Evolutionary conservation across 768 basidiomycete species (phyloP), one percentile per base, ranked within the genome.

Genomic region (Favolaschia claudopus): DNA sequence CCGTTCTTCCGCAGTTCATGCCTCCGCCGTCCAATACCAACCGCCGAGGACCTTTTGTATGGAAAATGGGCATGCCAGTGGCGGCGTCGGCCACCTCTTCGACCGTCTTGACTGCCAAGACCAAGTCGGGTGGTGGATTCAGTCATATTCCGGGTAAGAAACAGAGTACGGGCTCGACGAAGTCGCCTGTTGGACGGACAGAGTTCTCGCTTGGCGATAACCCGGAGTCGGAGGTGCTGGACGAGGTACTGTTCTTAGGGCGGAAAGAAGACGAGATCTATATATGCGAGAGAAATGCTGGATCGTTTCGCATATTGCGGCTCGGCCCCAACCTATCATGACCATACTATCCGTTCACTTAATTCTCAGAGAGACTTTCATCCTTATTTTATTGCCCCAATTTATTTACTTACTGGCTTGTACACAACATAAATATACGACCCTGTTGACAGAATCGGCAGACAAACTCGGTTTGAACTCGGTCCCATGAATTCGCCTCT

Each of bases 211-310:
- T 74, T n/a, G 76, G 77, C 22, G 55, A 54, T 28, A 88, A 89
- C 37, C 67, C 75, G 9, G 88, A 89, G 53, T 55, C 71, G 15
- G 87, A 87, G 55, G 70, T 77, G 55, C 76, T 80, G 25, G 87
- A 89, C 55, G 92, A 93, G 68, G 85, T 94, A n/a, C 72, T 94
- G 43, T 93, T 88, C 73, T 81, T 95, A 17, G 93, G 92, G 50
- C 82, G 93, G 60, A 86, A 85, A 62, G 84, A 85, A 37, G 85
- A 95, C 66, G 86, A 88, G 46, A 84, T 93, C 50, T 95, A 92
- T 69, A 76, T 94, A 52, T 94, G 93, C 68, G 93, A 95, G 77
- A 83, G 89, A 66, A 89, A 86, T 66, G 74, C 81, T 39, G 84
- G 81, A 31, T 85, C 86, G 28, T 95, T 94, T 74, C 83, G 93